These are phyloP conservation scores for Calonectria multiphialidica DNA, from an alignment of 2,329 filamentous ascomycete genomes.

Conservation along the genomic window DNA sequence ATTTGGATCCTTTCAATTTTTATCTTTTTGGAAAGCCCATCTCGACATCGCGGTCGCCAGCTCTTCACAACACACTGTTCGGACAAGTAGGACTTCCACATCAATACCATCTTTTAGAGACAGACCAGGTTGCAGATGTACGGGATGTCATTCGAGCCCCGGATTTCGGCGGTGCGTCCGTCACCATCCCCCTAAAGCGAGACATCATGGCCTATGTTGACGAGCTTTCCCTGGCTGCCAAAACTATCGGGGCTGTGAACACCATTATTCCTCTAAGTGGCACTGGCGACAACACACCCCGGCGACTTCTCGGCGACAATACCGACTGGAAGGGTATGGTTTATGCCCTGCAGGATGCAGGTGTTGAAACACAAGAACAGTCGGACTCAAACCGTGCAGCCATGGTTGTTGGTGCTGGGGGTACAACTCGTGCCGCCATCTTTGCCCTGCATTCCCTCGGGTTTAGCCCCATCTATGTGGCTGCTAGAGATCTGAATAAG, in stretches of 20 bases:
- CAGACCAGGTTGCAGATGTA: conserved; percentile 72
- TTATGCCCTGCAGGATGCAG: conserved; percentile 78
- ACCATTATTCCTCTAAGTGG: conserved; percentile 78
- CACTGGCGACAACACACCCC: conserved; percentile 53
- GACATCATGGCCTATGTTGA: conserved; percentile 88
- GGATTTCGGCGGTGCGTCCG: conserved; percentile 91
- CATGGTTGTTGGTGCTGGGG: conserved; percentile 90
- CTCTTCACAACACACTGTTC: conserved; percentile 91
- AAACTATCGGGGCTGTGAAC: conserved; percentile 91
- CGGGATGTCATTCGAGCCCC: conserved; percentile 74
- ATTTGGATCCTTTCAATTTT: conserved; percentile 81
- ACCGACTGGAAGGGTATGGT: conserved; percentile 97
- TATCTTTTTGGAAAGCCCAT: conserved; percentile 92
- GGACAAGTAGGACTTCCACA: conserved; percentile 83
- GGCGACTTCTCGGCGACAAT: conserved; percentile 84
- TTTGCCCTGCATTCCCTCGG: conserved; percentile 88
- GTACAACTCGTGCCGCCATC: conserved; percentile 91
- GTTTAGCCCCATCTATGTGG: conserved; percentile 87
- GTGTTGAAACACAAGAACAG: conserved; percentile 59
- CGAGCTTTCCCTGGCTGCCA: conserved; percentile 81
- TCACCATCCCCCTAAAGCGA: conserved; percentile 95
- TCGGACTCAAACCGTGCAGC: conserved; percentile 74
- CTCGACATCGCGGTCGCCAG: conserved; percentile 83
- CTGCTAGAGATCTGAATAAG: conserved; percentile 81
- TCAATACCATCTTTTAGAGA: conserved; percentile 82